Evolutionary conservation across 495 filamentous ascomycete genomes (phyloP), one percentile per base, ranked within the genome.

Genomic region (Chaetomidium leptoderma): DNA sequence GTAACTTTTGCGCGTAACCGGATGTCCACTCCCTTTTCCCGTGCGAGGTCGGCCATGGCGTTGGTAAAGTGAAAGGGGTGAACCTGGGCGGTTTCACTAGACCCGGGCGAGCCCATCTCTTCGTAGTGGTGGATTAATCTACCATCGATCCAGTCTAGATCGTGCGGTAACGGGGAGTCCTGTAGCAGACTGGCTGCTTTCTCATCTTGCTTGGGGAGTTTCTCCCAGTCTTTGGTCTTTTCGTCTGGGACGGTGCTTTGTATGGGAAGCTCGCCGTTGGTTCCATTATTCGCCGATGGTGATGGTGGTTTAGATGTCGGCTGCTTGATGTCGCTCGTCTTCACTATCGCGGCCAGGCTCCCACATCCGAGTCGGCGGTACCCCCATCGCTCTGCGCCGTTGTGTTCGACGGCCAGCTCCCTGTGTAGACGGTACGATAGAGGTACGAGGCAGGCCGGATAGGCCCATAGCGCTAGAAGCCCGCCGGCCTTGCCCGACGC

Each of bases 401-500:
- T 80, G 66, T 98, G 91, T 66, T 93, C 89, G 26, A 81, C 79
- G n/a, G 95, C 88, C 7, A 98, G 77, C 57, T 96, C 83, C 14
- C 82, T 80, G 65, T 98, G 93, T 10, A 97, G 77, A 44, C 80
- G 78, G 74, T 89, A 98, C 59, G 88, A 93, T 52, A 98, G 75
- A 2, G 90, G 89, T 1, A 97, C 93, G 55, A 98, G 82, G 64
- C 81, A 87, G 60, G 70, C 79, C 1, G 93, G 93, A 65, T 97
- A 96, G 11, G 93, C 93, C 93, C 93, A 98, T 39, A 91, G 78
- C 1, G 86, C 93, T 17, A 98, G 76, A 13, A 98, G 80, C 1
- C 93, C 93, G 5, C 93, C 93, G 2, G 93, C 93, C 76, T 98
- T 98, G 8, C 93, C 93, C 24, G 91, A 96, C 39, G 93, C 93